Evolutionary conservation across 1,139 yeast species (phyloP).

Genomic region (Suhomyces ambrosiae): DNA sequence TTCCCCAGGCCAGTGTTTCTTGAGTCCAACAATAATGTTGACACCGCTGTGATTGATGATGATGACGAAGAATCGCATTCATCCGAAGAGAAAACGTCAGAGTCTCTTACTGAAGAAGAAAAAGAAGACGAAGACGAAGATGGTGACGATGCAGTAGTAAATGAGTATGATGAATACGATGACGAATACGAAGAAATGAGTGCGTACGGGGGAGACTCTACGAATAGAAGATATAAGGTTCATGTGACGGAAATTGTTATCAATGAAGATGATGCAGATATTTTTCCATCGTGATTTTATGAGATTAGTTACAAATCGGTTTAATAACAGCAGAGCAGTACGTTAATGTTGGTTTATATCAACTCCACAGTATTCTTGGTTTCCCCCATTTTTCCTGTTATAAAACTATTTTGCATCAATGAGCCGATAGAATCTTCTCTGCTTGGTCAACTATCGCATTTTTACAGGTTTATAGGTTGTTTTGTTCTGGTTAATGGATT

Average conservation of each 20-base stretch:
- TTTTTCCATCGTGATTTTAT: constrained; percentile 15
- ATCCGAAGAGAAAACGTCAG: constrained; percentile 3
- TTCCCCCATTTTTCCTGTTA: no score
- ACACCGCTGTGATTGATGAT: constrained; percentile 21
- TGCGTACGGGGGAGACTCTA: constrained; percentile 29
- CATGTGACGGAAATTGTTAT: constrained; percentile 56
- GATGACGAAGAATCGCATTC: constrained; percentile 17
- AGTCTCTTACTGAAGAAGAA: constrained; percentile 1
- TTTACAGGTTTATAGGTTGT: no score
- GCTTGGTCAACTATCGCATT: no score
- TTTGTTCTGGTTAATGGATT: no score
- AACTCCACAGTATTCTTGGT: background rate
- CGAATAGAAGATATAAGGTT: constrained; percentile 40
- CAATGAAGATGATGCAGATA: constrained; percentile 34
- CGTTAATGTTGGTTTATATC: no score
- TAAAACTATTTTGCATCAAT: no score
- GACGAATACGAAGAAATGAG: constrained; percentile 21
- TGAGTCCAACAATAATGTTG: constrained; percentile 13
- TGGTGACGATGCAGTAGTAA: constrained; percentile 18
- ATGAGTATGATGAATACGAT: constrained; percentile 17
- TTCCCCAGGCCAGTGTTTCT: constrained; percentile 29
- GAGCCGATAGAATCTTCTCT: no score
- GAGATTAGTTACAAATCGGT: background rate
- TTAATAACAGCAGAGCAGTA: no score
- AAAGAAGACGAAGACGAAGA: constrained; percentile 16